phyloP scores from a whole-genome alignment of 257 asterid species.

The Cruciata laevipes region DNA sequence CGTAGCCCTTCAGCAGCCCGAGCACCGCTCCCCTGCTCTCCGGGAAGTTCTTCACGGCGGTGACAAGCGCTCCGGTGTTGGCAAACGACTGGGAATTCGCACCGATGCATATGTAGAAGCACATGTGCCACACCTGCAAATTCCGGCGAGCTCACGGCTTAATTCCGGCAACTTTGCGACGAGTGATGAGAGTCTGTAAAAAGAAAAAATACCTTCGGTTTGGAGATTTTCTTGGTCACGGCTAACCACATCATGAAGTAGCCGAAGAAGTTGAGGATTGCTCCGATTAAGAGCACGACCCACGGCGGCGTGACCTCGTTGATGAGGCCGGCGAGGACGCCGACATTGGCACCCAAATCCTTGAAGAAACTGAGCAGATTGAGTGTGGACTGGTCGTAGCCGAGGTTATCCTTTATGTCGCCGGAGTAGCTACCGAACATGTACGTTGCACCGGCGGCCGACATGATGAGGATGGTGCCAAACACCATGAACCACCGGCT shows the following conservation, averaged over 20 bases:
- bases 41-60: constrained; percentile 74
- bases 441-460: constrained; percentile 82
- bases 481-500: constrained; percentile 85
- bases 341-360: constrained; percentile 68
- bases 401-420: constrained; percentile 40
- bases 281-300: constrained; percentile 73
- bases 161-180: neutral
- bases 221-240: constrained; percentile 44
- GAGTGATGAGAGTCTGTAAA: neutral
- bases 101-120: constrained; percentile 67
- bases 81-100: constrained; percentile 82
- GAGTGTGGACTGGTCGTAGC: constrained; percentile 76
- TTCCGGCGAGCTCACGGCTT: neutral
- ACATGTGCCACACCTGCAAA: constrained; percentile 64
- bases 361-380: constrained; percentile 74
- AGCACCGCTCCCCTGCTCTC: constrained; percentile 39
- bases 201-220: constrained; percentile 16
- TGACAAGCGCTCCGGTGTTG: constrained; percentile 80
- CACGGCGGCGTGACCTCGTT: constrained; percentile 85
- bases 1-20: constrained; percentile 38
- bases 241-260: constrained; percentile 84
- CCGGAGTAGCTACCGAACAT: constrained; percentile 64
- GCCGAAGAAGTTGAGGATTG: constrained; percentile 62
- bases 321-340: constrained; percentile 58
- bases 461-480: constrained; percentile 56